Percentiles rank a stretch among this genome's conserved stretches.
These are phyloP conservation scores for Mucor circinelloides DNA, from an alignment of 371 early-diverging fungal genomes.

Conservation along the genomic window DNA sequence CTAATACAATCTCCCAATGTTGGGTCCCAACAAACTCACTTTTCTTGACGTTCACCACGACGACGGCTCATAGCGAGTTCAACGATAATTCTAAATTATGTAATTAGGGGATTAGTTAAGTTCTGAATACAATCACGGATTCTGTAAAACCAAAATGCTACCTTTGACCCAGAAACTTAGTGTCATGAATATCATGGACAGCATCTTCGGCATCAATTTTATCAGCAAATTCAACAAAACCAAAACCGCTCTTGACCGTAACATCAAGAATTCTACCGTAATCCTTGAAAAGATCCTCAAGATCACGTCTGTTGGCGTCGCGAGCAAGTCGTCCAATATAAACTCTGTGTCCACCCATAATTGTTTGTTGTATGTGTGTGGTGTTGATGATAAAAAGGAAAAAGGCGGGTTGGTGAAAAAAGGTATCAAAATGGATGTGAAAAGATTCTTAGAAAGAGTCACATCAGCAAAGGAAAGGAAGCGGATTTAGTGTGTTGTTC, in stretches of 20 bases:
- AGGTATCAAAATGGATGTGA: constrained; percentile 8
- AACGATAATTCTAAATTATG: constrained; percentile 57
- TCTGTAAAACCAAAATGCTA: constrained; percentile 29
- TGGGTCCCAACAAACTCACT: constrained; percentile 12
- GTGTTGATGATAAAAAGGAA: constrained; percentile 6
- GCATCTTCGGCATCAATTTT: constrained; percentile 69
- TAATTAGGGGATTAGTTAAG: not conserved
- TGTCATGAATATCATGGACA: constrained; percentile 64
- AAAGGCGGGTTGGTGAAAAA: not conserved
- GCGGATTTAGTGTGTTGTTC: not conserved
- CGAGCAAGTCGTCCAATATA: constrained; percentile 68
- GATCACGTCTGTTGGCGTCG: constrained; percentile 63
- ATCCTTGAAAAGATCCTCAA: constrained; percentile 62
- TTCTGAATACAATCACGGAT: not conserved
- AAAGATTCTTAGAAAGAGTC: constrained; percentile 13
- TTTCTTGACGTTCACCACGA: constrained; percentile 33
- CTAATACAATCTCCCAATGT: not conserved
- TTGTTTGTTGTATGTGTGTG: not conserved
- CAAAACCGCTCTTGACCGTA: constrained; percentile 70
- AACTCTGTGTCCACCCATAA: constrained; percentile 58
- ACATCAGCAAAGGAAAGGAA: constrained; percentile 1
- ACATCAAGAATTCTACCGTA: constrained; percentile 67
- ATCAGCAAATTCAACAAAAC: constrained; percentile 71
- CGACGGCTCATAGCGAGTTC: constrained; percentile 65
- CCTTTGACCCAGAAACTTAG: constrained; percentile 69